A percentile compares a stretch with the other conserved stretches of the same genome.
Conservation (phyloP, 192 early-diverging fungal genomes). For the Pilaira anomala region DNA sequence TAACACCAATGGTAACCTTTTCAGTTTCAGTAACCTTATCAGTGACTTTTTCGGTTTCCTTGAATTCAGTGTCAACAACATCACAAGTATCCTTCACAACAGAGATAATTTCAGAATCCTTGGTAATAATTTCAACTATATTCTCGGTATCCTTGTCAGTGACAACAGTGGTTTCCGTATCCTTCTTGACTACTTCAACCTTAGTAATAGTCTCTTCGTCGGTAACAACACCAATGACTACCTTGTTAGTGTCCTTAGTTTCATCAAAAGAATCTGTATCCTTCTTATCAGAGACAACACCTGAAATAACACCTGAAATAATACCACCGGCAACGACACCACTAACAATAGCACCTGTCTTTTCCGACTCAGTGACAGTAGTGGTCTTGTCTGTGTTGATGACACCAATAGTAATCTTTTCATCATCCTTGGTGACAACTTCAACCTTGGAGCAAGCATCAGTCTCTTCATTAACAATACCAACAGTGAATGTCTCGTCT, state of each 20-base stretch:
- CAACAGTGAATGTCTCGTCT: not conserved
- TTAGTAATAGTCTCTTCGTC: not conserved
- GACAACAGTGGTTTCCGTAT: too few species aligned
- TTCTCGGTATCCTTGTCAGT: not conserved
- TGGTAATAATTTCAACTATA: not conserved
- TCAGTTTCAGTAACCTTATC: not conserved
- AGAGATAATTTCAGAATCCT: not conserved
- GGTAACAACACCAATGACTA: not conserved
- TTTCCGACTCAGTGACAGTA: too few species aligned
- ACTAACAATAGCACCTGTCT: not conserved
- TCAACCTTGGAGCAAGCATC: not conserved
- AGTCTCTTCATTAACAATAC: not conserved
- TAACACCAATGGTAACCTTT: not conserved
- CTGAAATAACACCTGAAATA: too few species aligned
- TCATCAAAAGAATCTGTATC: too few species aligned
- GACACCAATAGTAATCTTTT: not conserved
- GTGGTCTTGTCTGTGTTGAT: not conserved
- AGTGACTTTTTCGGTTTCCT: not conserved
- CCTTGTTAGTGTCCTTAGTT: not conserved
- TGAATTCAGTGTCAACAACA: not conserved
- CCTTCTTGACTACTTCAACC: not conserved
- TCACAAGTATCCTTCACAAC: too few species aligned
- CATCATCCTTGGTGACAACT: not conserved
- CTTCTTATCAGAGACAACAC: too few species aligned
- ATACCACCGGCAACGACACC: too few species aligned